These are phyloP conservation scores for Wickerhamiella kurtzmanii DNA, from an alignment of 805 yeast genomes.

Conservation along the genomic window DNA sequence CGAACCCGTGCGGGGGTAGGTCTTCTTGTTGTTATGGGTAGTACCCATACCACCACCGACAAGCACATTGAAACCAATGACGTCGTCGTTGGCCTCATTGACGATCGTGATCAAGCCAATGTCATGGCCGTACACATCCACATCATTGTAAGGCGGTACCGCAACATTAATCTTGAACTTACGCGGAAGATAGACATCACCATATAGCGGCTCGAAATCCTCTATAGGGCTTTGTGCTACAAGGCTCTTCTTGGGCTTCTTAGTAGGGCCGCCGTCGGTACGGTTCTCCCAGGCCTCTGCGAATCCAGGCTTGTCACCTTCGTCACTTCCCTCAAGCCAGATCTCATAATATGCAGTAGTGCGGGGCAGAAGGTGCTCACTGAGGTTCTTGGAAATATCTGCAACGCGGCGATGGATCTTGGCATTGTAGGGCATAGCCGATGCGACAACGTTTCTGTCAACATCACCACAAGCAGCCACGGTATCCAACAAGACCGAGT, in stretches of 20 bases:
- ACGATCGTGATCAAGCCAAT: constrained; percentile 84
- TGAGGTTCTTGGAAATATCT: constrained; percentile 46
- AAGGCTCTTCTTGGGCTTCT: constrained; percentile 49
- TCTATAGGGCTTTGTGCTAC: constrained; percentile 79
- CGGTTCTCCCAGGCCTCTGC: constrained; percentile 49
- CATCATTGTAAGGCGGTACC: constrained; percentile 93
- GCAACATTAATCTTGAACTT: constrained; percentile 90
- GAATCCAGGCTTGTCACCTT: constrained; percentile 54
- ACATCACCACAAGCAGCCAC: constrained; percentile 98
- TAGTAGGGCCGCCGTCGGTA: constrained; percentile 58
- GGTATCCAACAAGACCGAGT: constrained; percentile 79
- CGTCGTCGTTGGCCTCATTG: constrained; percentile 34
- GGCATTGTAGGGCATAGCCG: constrained; percentile 79
- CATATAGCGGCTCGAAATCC: constrained; percentile 74
- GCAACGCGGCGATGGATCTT: constrained; percentile 67
- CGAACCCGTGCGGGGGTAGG: constrained; percentile 91
- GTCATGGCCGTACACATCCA: constrained; percentile 92
- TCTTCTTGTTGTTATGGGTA: constrained; percentile 91
- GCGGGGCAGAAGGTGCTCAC: constrained; percentile 73
- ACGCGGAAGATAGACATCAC: constrained; percentile 80
- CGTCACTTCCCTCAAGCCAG: constrained; percentile 83
- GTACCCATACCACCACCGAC: constrained; percentile 99
- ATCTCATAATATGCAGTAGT: constrained; percentile 96
- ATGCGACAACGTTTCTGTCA: constrained; percentile 84
- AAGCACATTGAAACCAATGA: constrained; percentile 73